Percentiles rank a stretch among this genome's conserved stretches.
phyloP scores from a whole-genome alignment of 345 rosid species.

The Lenwebbia sp. region DNA sequence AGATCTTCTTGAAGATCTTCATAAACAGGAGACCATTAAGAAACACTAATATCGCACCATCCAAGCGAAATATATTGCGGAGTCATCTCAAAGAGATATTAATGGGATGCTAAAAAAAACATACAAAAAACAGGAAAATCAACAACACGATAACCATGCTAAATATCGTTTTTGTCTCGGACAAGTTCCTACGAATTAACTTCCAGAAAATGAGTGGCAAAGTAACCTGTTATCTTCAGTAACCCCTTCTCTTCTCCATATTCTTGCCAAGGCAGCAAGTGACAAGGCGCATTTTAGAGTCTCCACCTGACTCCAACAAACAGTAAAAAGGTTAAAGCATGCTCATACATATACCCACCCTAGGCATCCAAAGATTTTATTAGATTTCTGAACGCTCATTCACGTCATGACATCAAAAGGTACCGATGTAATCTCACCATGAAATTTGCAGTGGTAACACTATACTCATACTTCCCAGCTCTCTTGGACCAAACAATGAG shows the following conservation, averaged over 20 bases:
- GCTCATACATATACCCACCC: neutral
- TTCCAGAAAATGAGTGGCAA: neutral
- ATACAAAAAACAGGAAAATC: neutral
- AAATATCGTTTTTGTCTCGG: neutral
- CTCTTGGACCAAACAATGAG: constrained; percentile 98
- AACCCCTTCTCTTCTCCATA: constrained; percentile 74
- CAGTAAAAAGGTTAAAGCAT: neutral
- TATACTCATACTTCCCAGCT: constrained; percentile 94
- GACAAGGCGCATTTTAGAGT: constrained; percentile 81
- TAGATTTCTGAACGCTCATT: neutral
- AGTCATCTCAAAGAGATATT: neutral
- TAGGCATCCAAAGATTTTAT: neutral
- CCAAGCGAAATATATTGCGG: neutral
- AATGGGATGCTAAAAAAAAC: neutral
- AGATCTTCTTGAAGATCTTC: neutral
- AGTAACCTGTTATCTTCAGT: constrained; percentile 84
- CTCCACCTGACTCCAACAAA: constrained; percentile 55
- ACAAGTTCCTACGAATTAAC: neutral
- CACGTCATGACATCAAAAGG: neutral
- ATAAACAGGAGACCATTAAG: neutral
- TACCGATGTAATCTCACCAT: constrained; percentile 32
- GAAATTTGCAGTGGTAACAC: constrained; percentile 94
- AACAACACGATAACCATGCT: neutral
- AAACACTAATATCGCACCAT: neutral
- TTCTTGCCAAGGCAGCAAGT: constrained; percentile 78